Conservation (phyloP, 208 protist species). For the Crithidia mellificae region DNA sequence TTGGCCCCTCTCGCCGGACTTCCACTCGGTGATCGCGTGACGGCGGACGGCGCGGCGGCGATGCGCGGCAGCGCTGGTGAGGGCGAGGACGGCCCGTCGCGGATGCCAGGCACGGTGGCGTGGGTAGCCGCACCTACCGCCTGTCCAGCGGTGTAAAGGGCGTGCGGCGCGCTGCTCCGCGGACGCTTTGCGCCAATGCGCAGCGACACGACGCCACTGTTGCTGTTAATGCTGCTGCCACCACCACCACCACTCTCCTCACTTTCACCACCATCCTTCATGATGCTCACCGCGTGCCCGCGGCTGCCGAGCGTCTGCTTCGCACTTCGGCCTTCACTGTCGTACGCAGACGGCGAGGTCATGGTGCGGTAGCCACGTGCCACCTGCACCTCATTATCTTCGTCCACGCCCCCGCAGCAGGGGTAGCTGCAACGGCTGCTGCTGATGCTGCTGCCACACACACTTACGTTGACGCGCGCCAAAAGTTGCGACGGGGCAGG, state of each 20-base stretch:
- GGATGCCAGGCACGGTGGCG: too few species aligned
- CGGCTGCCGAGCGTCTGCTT: too few species aligned
- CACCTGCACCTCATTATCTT: slow-evolving; percentile 4
- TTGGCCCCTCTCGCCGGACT: neutral
- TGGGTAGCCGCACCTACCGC: too few species aligned
- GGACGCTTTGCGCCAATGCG: slow-evolving; percentile 12
- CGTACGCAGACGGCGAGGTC: neutral
- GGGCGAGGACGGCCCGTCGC: slow-evolving; percentile 6
- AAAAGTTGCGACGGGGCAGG: neutral
- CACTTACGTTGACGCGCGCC: neutral
- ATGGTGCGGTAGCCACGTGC: slow-evolving; percentile 17
- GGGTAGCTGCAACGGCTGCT: neutral
- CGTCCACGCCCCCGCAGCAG: neutral
- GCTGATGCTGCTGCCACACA: neutral
- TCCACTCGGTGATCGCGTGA: neutral
- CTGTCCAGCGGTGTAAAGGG: neutral
- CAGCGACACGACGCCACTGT: neutral
- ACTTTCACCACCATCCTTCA: too few species aligned
- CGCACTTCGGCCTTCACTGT: too few species aligned
- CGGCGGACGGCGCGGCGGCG: neutral
- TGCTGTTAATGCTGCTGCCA: too few species aligned
- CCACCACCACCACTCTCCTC: neutral
- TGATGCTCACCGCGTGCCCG: too few species aligned
- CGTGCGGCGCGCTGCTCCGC: neutral
- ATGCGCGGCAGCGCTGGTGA: slow-evolving; percentile 9